Conservation (phyloP, 129 eudicot species). For the Scalesia atractyloides region DNA sequence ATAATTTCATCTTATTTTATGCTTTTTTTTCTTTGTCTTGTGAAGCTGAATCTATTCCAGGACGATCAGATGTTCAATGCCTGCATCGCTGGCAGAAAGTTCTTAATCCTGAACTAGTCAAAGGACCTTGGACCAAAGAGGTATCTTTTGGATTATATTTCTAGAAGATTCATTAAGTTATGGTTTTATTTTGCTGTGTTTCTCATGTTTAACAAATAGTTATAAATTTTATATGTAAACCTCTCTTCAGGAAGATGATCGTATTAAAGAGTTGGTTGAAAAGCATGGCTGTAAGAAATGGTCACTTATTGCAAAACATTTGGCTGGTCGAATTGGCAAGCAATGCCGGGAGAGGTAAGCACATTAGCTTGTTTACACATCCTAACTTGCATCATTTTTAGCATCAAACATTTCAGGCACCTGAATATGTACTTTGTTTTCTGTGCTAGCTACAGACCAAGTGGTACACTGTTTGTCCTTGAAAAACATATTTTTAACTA, state of each 20-base stretch:
- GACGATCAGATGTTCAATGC: conserved; percentile 65
- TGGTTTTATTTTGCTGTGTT: background rate
- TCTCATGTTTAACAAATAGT: background rate
- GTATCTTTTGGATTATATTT: conserved; percentile 23
- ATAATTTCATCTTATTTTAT: background rate
- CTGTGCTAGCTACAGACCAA: background rate
- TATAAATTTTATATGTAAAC: background rate
- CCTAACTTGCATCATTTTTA: background rate
- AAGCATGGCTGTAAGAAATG: conserved; percentile 54
- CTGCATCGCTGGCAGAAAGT: conserved; percentile 81
- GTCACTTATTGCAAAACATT: conserved; percentile 58
- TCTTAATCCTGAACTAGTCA: conserved; percentile 55
- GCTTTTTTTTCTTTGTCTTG: conserved; percentile 15
- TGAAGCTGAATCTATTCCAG: conserved; percentile 61
- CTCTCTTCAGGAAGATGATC: conserved; percentile 58
- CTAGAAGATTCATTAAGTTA: background rate
- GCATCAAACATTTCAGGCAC: background rate
- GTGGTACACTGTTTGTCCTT: background rate
- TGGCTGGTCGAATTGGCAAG: conserved; percentile 75
- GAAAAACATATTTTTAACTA: background rate
- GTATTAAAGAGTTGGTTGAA: conserved; percentile 43
- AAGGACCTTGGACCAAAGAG: conserved; percentile 79
- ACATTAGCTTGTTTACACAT: background rate
- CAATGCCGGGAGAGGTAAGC: conserved; percentile 78
- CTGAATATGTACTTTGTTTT: background rate